Base-by-base conservation (phyloP, 1,284 basidiomycete genomes). In the Papiliotrema flavescens region DNA sequence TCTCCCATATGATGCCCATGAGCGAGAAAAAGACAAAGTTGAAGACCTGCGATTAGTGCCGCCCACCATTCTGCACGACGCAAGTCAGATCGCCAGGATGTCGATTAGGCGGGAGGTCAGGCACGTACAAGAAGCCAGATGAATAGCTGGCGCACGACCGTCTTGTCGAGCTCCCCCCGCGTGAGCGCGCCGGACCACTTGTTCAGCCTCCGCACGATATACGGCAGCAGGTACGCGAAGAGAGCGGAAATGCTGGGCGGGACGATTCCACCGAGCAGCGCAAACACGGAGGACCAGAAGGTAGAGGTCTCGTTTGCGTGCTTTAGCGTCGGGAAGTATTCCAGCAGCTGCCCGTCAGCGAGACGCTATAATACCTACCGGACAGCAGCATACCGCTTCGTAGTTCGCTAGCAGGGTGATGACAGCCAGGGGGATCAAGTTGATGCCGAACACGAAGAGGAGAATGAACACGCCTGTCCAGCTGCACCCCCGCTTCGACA, bases 1-100 rank as follows among this genome's bases (percentile, higher is more conserved):
- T 59, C 41, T 66, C 64, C 49, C 68, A 71, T 1, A 66, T 34
- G 5, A 71, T 60, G 3, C 66, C 66, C 14, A 71, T 36, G 22
- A 67, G 52, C 1, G 67, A 67, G 51, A 71, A 71, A 42, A 71
- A 54, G 23, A 71, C 47, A 47, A 71, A 71, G 41, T 67, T 67
- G 11, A 63, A 69, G 3, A 69, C 37, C 67, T 69, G 44, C 11
- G 14, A 0, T 0, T 22, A 20, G 24, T 19, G 17, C 8, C 35
- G 40, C 44, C 19, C 42, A 53, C 24, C 46, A 20, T 34, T 50
- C 17, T 11, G 37, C 39, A n/a, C n/a, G n/a, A n/a, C n/a, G n/a
- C n/a, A n/a, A n/a, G n/a, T n/a, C n/a, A n/a, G n/a, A n/a, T n/a
- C n/a, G n/a, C n/a, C n/a, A n/a, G n/a, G n/a, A n/a, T n/a, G n/a